Conservation (phyloP, 2,329 filamentous ascomycete species). For the Diaporthe sp. region DNA sequence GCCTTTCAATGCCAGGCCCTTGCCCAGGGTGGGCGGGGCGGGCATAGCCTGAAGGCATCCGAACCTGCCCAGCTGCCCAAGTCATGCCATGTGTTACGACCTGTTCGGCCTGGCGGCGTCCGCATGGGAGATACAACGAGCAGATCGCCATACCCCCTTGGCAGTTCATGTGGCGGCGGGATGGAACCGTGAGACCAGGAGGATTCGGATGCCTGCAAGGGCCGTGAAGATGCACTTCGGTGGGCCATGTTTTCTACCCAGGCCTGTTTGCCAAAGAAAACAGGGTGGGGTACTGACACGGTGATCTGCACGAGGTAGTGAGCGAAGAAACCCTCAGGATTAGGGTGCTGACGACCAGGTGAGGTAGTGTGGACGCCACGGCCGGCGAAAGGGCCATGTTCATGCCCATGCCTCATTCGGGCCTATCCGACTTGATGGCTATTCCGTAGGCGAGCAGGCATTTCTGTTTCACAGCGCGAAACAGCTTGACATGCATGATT, state of each 20-base stretch:
- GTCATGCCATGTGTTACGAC: constrained; percentile 27
- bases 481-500: constrained; percentile 15
- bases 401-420: not conserved
- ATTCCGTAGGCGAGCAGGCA: constrained; percentile 3
- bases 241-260: not conserved
- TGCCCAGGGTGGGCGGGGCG: constrained; percentile 3
- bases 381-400: not conserved
- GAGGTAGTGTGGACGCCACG: not conserved
- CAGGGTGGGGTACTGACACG: constrained; percentile 19
- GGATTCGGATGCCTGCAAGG: constrained; percentile 1
- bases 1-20: not conserved
- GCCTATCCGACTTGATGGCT: constrained; percentile 1
- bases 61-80: constrained; percentile 23
- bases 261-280: not conserved
- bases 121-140: constrained; percentile 13
- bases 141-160: constrained; percentile 20
- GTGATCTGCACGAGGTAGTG: constrained; percentile 27
- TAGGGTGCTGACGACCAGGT: constrained; percentile 22
- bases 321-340: not conserved
- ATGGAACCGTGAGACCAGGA: constrained; percentile 27
- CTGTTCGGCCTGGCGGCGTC: constrained; percentile 12
- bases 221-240: constrained; percentile 8
- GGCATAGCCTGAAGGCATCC: constrained; percentile 16
- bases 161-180: constrained; percentile 31
- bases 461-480: constrained; percentile 11